Evolutionary conservation across 495 filamentous ascomycete species (phyloP).

Genomic region (Talaromyces thailandensis): DNA sequence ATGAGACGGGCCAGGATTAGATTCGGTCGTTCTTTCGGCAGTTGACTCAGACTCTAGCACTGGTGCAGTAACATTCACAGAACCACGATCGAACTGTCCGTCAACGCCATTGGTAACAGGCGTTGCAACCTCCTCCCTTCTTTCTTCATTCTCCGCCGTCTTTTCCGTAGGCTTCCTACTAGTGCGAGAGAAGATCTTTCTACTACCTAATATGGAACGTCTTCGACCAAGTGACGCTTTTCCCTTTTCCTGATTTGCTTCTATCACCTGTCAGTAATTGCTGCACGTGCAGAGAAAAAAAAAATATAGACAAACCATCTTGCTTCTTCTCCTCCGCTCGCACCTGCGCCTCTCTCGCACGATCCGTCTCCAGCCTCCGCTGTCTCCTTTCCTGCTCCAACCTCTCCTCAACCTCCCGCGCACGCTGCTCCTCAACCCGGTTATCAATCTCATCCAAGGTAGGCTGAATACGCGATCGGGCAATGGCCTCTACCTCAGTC

Average conservation of each 20-base stretch:
- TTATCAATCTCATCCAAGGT: conserved; percentile 84
- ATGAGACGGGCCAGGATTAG: conserved; percentile 1
- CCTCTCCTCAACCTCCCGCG: conserved; percentile 46
- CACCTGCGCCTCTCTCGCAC: conserved; percentile 47
- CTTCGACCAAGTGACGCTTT: conserved; percentile 3
- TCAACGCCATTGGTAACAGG: background rate
- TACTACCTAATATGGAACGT: background rate
- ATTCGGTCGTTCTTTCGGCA: conserved; percentile 4
- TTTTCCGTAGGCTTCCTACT: background rate
- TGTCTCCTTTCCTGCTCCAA: conserved; percentile 45
- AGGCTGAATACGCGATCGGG: conserved; percentile 71
- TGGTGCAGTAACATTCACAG: background rate
- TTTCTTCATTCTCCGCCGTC: conserved; percentile 17
- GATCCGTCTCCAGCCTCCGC: conserved; percentile 32
- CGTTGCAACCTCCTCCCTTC: conserved; percentile 8
- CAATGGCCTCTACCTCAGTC: conserved; percentile 72
- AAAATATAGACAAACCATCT: conserved; percentile 31
- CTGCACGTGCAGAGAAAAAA: background rate
- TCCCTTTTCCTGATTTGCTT: conserved; percentile 32
- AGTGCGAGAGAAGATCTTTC: background rate
- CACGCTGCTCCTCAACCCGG: conserved; percentile 58
- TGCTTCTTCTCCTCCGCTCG: conserved; percentile 39
- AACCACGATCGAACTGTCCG: background rate
- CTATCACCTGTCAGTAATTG: conserved; percentile 33
- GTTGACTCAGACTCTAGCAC: conserved; percentile 8